Base-by-base conservation (phyloP, 768 basidiomycete species). In the Kwoniella europaea region DNA sequence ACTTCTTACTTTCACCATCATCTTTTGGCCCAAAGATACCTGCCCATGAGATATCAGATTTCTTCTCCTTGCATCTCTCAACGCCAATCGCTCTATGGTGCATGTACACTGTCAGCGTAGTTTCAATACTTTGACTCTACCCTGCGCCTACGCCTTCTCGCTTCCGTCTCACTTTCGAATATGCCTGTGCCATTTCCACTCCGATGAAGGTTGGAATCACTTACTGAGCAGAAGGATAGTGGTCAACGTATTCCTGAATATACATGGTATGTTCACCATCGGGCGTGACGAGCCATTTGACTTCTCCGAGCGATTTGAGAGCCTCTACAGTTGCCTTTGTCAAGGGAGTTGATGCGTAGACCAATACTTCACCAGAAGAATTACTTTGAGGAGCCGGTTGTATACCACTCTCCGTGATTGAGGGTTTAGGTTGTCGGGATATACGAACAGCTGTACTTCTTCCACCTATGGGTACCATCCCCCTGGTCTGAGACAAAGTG, bases 391-490 rank as follows among this genome's bases (percentile, higher is more conserved):
- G 62, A 13, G 63, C 46, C 13, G 68, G 68, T 50, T 70, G 68
- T 18, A 70, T 70, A 42, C 55, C 60, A 15, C 12, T 20, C 16
- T 57, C 63, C 1, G 54, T 57, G 29, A 70, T 63, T 18, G 68
- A 57, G 15, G 68, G 68, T 42, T 60, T 63, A 5, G 68, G 42
- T 13, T 68, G 16, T 61, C 87, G 86, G 50, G 84, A 83, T 24
- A 94, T 86, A 82, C 87, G 88, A 75, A 95, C 86, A 0, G 92
- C 94, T 0, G 93, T 95, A 7, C 92, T 90, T 56, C 94, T 86
- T 20, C 93, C 92, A 1, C 94, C 94, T 35, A 94, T 84, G 3
- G 92, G 91, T 16, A 92, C 75, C 29, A 92, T 9, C 10, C 89
- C 88, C 54, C 92, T 87, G 13, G 87, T 79, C 78, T 1, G 59